phyloP scores from a whole-genome alignment of 2,329 filamentous ascomycete genomes.

The Penicillium sp. region DNA sequence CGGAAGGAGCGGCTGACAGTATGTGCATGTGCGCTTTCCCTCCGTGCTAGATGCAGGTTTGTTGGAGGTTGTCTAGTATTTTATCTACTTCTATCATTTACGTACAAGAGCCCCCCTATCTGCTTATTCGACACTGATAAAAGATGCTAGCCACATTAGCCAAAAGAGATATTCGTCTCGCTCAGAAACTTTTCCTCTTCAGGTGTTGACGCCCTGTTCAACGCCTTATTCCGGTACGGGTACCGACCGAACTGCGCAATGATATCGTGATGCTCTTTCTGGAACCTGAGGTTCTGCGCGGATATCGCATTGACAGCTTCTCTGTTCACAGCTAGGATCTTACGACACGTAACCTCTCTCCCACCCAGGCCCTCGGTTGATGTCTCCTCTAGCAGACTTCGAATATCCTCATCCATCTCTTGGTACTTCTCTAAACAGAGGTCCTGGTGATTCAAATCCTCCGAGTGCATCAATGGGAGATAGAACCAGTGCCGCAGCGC shows the following conservation, averaged over 20 bases:
- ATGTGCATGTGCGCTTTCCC: no score
- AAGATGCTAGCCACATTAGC: not conserved
- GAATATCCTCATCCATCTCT: constrained; percentile 12
- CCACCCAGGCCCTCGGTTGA: not conserved
- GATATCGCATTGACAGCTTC: constrained; percentile 3
- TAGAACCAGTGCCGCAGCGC: constrained; percentile 61
- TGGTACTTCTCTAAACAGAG: not conserved
- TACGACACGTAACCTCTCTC: not conserved
- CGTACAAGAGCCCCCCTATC: no score
- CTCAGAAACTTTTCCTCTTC: constrained; percentile 15
- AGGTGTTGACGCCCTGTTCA: constrained; percentile 3
- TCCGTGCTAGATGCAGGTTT: no score
- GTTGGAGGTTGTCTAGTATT: no score
- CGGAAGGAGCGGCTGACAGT: no score
- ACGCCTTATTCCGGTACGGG: constrained; percentile 10
- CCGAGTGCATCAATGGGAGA: constrained; percentile 63
- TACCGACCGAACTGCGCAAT: constrained; percentile 15
- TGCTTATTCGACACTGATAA: no score
- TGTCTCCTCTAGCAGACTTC: not conserved
- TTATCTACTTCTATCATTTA: no score
- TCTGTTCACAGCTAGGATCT: constrained; percentile 1
- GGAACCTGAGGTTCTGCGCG: not conserved
- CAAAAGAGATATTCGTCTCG: constrained; percentile 9
- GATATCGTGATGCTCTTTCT: constrained; percentile 17
- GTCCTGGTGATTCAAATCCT: constrained; percentile 8